Percentiles rank a stretch among this genome's conserved stretches.
Conservation (phyloP, 129 eudicot genomes). For the Chrysanthemum makinoi region DNA sequence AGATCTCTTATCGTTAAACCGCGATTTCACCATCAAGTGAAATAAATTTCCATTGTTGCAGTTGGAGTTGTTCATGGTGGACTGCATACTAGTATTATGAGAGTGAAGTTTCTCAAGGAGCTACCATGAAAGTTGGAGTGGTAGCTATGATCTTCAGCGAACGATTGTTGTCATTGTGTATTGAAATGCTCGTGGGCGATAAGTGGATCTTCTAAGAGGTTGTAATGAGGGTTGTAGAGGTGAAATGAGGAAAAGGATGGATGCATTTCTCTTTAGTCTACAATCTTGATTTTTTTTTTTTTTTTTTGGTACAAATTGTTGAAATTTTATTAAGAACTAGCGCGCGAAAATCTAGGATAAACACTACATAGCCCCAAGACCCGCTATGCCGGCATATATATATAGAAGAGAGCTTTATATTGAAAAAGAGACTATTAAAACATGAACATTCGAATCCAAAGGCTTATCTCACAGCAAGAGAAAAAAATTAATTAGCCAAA, state of each 20-base stretch:
- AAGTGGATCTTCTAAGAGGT: conserved; percentile 4
- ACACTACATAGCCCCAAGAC: too few species aligned
- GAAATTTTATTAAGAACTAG: too few species aligned
- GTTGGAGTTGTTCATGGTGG: conserved; percentile 10
- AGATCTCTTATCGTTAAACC: conserved; percentile 24
- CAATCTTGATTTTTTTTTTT: not conserved
- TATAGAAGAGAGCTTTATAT: conserved; percentile 2
- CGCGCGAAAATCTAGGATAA: too few species aligned
- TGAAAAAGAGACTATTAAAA: not conserved
- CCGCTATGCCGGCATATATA: not conserved
- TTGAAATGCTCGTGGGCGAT: not conserved
- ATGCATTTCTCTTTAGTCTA: conserved; percentile 17
- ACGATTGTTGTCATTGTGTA: conserved; percentile 12
- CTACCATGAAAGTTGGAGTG: not conserved
- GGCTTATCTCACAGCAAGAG: conserved; percentile 13
- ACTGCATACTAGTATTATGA: conserved; percentile 8
- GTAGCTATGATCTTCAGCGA: conserved; percentile 8
- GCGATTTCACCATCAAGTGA: not conserved
- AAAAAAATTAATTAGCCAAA: not conserved
- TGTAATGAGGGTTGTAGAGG: conserved; percentile 20
- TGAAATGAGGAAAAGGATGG: conserved; percentile 23
- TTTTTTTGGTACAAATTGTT: too few species aligned
- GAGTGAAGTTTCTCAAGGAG: conserved; percentile 8
- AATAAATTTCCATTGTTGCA: conserved; percentile 7
- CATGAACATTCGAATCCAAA: conserved; percentile 10